Evolutionary conservation across 148 eudicot species (phyloP).

Genomic region (Dysphania ambrosioides): DNA sequence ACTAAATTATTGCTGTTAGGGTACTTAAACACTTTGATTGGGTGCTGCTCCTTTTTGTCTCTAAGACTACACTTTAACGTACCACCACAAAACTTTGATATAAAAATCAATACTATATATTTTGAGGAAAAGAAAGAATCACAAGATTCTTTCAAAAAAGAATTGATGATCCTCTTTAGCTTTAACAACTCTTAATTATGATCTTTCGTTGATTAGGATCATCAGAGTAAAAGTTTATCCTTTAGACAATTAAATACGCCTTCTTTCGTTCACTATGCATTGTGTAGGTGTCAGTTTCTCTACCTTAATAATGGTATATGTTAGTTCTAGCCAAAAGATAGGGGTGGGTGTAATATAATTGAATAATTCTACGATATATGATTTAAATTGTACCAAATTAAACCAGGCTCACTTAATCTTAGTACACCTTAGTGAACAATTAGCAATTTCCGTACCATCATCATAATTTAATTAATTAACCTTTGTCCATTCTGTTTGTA

Average conservation of each 20-base stretch:
- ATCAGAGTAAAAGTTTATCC: slow-evolving; percentile 1
- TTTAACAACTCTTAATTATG: slow-evolving; percentile 8
- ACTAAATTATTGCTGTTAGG: slow-evolving; percentile 1
- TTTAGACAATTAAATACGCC: neutral
- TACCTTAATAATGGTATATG: neutral
- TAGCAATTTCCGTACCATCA: no score
- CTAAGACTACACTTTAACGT: neutral
- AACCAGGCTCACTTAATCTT: no score
- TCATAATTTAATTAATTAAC: no score
- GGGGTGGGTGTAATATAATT: neutral
- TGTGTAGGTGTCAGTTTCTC: slow-evolving; percentile 2
- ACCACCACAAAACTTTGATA: slow-evolving; percentile 5
- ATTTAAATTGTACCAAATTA: no score
- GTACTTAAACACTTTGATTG: slow-evolving; percentile 5
- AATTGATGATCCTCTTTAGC: neutral
- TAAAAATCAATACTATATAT: neutral
- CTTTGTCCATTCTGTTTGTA: neutral
- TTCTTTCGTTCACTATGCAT: slow-evolving; percentile 1
- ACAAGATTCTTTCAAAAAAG: neutral
- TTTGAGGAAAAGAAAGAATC: neutral
- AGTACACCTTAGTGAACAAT: no score
- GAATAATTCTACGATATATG: no score
- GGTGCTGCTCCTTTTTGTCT: neutral
- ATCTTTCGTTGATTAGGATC: neutral
- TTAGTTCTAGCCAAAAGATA: slow-evolving; percentile 12